Evolutionary conservation across 108 stramenopile genomes (phyloP), one percentile per base, ranked within the genome.

Genomic region (Pseudonitzschia pungens): DNA sequence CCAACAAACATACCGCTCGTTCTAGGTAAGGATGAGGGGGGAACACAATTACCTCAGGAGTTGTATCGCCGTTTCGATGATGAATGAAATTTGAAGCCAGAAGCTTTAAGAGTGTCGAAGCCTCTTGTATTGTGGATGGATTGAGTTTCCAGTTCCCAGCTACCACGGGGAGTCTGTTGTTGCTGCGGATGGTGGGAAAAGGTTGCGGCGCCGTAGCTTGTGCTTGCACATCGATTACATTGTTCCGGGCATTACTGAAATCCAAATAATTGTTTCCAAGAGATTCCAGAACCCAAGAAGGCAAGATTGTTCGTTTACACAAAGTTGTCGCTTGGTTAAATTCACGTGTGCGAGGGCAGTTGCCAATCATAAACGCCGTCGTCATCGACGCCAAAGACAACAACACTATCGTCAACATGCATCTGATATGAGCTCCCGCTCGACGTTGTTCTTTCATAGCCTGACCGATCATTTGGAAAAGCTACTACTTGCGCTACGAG

Each of bases 131-230:
- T 27, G 87, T 93, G 66, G 81, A 48, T 50, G 91, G 91, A 66
- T 93, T 93, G 69, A 87, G 79, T 44, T 92, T 92, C 91, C 91
- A 89, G 57, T 92, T 92, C 12, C 91, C 91, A 15, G 87, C 91
- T 12, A 92, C 77, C 27, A 92, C 70, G 10, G 85, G 54, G 21
- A 71, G 2, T 59, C 43, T 53, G 9, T 48, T 48, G 27, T 36
- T 42, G 41, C 29, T 58, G 32, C 31, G 12, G 21, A n/a, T 58
- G n/a, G 12, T 27, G 0, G 45, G 1, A 18, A 18, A 48, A 48
- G 14, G 3, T 55, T 20, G 2, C 10, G 54, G 3, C 26, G 22
- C 26, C n/a, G 54, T 0, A 10, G 26, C 21, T 55, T 22, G 54
- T 55, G 26, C 20, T 55, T 55, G 22, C 20, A 10, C 22, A 20